Evolutionary conservation across 257 asterid genomes (phyloP), one percentile per base, ranked within the genome.

Genomic region (Fraxinus pennsylvanica): DNA sequence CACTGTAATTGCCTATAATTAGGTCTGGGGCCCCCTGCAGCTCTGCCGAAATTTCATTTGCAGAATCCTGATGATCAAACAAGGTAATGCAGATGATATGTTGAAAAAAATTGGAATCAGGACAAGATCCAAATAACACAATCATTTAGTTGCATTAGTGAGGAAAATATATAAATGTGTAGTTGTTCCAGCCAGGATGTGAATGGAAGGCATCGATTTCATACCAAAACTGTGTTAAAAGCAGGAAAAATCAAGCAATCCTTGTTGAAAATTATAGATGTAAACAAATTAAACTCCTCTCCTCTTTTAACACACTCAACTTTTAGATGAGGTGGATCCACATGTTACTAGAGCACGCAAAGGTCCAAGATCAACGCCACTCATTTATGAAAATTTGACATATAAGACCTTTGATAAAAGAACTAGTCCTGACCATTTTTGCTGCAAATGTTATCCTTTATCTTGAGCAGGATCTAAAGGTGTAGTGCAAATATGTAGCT

Each of bases 1-100:
- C 99, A 81, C 99, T 96, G 82, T 96, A 96, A 87, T 96, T 96
- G 50, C 99, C 99, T 72, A 96, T 87, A 32, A 96, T 87, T 68
- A 96, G 89, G 85, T 93, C 96, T 0, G 99, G 98, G 59, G 68
- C 61, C 27, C 92, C 99, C 78, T 93, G 97, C 86, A 96, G 76
- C 94, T 96, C 99, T n/a, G 99, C 97, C 29, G 91, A 70, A 67
- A 96, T 93, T 92, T 96, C 99, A 80, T 83, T 72, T 29, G 88
- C 96, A 27, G 91, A 89, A 73, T 96, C 99, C 99, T 93, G 85
- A 76, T 39, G 21, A 79, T 45, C 67, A 72, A 80, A 75, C 17
- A 50, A 10, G 29, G 39, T 25, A 21, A 77, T 25, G 74, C 12
- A 10, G 17, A 17, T 36, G 33, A 47, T 83, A 25, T 19, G 41